phyloP scores from a whole-genome alignment of 2,329 filamentous ascomycete species.

The Hypoxylon sp. region DNA sequence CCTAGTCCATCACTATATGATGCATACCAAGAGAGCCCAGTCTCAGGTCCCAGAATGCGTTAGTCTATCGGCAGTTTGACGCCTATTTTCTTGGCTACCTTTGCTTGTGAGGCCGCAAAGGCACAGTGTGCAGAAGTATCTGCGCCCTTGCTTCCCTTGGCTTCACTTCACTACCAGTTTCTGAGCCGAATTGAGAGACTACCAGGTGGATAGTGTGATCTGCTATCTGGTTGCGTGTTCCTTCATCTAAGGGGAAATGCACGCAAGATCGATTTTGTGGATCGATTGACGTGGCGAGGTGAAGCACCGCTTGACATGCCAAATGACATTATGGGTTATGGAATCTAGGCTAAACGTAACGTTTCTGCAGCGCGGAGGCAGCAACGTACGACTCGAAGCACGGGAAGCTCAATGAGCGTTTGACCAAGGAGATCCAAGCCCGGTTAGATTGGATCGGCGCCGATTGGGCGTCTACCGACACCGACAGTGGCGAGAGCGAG shows the following conservation, averaged over 20 bases:
- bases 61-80: not conserved
- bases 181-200: constrained; percentile 9
- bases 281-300: constrained; percentile 31
- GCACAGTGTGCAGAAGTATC: constrained; percentile 5
- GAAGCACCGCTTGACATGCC: constrained; percentile 17
- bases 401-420: constrained; percentile 63
- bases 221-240: constrained; percentile 5
- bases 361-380: constrained; percentile 61
- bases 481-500: constrained; percentile 51
- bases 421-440: constrained; percentile 67
- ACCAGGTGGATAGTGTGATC: constrained; percentile 9
- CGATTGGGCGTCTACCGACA: constrained; percentile 62
- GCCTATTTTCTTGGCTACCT: constrained; percentile 2
- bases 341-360: constrained; percentile 27
- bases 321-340: constrained; percentile 14
- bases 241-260: constrained; percentile 19
- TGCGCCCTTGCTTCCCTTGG: constrained; percentile 7
- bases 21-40: constrained; percentile 5
- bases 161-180: constrained; percentile 8
- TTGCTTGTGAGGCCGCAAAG: not conserved
- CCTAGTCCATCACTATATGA: constrained; percentile 8
- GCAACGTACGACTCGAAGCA: constrained; percentile 70
- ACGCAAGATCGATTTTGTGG: constrained; percentile 30
- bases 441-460: constrained; percentile 73
- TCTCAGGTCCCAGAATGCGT: constrained; percentile 8